A percentile compares a stretch with the other conserved stretches of the same genome.
phyloP scores from a whole-genome alignment of 1,139 yeast genomes.

The Magnusiomyces fungicola region DNA sequence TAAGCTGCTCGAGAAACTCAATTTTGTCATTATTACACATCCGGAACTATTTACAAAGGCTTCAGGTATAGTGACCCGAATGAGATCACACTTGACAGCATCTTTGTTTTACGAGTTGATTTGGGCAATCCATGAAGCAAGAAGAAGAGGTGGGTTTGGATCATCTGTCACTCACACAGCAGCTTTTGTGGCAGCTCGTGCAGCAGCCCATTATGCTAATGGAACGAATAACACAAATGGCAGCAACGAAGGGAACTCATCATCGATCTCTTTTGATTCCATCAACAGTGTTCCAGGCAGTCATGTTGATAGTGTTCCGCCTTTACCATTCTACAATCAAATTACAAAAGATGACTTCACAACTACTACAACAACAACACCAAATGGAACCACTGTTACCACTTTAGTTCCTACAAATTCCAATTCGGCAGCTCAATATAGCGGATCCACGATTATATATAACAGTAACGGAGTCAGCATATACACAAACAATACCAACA shows the following conservation, averaged over 20 bases:
- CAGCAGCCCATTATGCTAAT: conserved; percentile 9
- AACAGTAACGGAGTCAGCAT: background rate
- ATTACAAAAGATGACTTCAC: conserved; percentile 88
- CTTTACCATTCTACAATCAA: conserved; percentile 88
- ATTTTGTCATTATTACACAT: conserved; percentile 77
- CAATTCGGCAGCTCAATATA: conserved; percentile 52
- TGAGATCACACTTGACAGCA: conserved; percentile 90
- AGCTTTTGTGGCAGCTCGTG: conserved; percentile 13
- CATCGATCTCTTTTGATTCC: conserved; percentile 3
- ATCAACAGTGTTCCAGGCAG: conserved; percentile 12
- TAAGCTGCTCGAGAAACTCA: conserved; percentile 82
- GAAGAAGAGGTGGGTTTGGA: conserved; percentile 47
- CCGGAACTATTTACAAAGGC: conserved; percentile 70
- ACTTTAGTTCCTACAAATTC: conserved; percentile 69
- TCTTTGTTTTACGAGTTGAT: conserved; percentile 86
- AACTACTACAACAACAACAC: conserved; percentile 78
- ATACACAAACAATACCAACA: background rate
- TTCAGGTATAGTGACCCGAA: conserved; percentile 71
- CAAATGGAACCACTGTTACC: conserved; percentile 87
- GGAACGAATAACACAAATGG: background rate
- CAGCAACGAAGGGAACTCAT: background rate
- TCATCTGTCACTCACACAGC: conserved; percentile 15
- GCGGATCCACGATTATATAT: background rate
- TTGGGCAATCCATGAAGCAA: conserved; percentile 92
- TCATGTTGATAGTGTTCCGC: conserved; percentile 35